Base-by-base conservation (phyloP, 129 eudicot genomes). In the Flaveria sonorensis region DNA sequence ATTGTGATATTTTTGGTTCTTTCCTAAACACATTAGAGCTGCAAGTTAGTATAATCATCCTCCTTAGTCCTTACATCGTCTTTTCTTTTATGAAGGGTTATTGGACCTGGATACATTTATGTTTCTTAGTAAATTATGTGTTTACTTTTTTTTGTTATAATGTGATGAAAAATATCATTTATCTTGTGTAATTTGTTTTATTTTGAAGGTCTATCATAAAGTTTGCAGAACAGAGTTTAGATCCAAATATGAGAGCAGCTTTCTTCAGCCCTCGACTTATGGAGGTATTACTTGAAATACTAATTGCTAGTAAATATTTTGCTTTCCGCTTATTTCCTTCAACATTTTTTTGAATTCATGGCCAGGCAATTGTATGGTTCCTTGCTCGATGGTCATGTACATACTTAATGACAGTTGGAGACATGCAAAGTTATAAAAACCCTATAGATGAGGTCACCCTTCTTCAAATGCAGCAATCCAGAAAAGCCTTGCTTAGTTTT, bases 211-310 rank as follows among this genome's bases (percentile, higher is more conserved):
- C 96, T 73, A 83, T 94, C 62, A 89, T 94, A 74, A 86, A 64
- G 78, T 94, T 94, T 78, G 93, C 96, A 62, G 98, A 94, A 81
- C 93, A 89, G 82, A 81, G 93, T 77, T 84, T 89, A 66, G 90
- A 91, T 87, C 92, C 96, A 46, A 93, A 81, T 77, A 81, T 91
- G 88, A 91, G 98, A 85, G 78, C 89, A 72, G 86, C 97, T 67
- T 81, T 83, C 75, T 94, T 94, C 74, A 91, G 98, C 88, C 98
- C 98, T 78, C 88, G 98, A 20, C 96, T 94, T 47, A 89, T 91
- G 98, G 98, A 94, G 97, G 98, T 91, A 83, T 67, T 60, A 43
- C 62, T 55, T 75, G 60, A 69, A 36, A 68, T 69, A 42, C 67
- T 71, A 71, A 59, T 71, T 42, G 40, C 59, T 40, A 23, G 9